Evolutionary conservation across 2,329 filamentous ascomycete species (phyloP), one percentile per base, ranked within the genome.

Genomic region (Chaetoscypha palmicola): DNA sequence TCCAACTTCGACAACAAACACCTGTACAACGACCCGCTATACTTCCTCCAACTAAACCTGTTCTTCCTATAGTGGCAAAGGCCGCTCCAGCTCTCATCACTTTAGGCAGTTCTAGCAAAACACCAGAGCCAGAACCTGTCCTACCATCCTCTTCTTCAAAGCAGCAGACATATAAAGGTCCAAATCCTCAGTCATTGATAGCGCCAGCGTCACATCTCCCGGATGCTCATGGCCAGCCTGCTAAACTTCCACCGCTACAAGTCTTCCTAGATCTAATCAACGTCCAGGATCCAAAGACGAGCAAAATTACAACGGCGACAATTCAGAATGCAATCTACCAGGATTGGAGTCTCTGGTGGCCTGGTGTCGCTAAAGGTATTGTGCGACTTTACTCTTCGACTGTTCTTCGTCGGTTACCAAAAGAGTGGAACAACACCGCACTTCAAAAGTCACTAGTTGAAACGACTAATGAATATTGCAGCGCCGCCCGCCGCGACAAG

Each of bases 321-420:
- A 19, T 43, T 8, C 5, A 7, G 2, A 31, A 28, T 17, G 10
- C 17, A 4, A 17, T 43, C 8, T 43, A 36, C n/a, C 10, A 20
- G 22, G 10, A 35, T 16, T 43, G 31, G 32, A 30, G 32, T 21
- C 21, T 43, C 5, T 43, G 40, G 40, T 43, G 33, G 31, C 32
- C 40, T 4, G 22, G 21, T 12, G 17, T 43, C 8, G 32, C 32
- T 11, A 28, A 16, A 16, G 22, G 11, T 17, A 36, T 43, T 14
- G 22, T 36, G 11, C n/a, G 40, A 8, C 33, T 43, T 5, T 22
- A 35, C 17, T 24, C 40, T 5, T 21, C 40, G 4, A 32, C 16
- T 11, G 17, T 43, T 20, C n/a, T 43, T 9, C 10, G 12, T 12
- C 21, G 23, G 17, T 21, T 43, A 8, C 40, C 40, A 10, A 12